These are phyloP conservation scores for Fusarium annulatum DNA, from an alignment of 2,329 filamentous ascomycete genomes.

Conservation along the genomic window DNA sequence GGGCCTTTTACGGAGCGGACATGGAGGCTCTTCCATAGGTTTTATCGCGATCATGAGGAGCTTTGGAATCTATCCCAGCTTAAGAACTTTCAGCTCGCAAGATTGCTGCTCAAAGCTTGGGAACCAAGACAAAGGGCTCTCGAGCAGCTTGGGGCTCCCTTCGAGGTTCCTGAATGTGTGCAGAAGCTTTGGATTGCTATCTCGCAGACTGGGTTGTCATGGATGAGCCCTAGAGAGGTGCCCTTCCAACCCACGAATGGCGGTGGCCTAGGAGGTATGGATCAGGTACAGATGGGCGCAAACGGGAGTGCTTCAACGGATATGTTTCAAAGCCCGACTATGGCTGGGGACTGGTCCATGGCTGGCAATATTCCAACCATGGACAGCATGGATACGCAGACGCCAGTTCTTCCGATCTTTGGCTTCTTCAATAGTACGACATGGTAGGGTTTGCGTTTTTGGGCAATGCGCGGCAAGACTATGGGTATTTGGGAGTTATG, in stretches of 20 bases:
- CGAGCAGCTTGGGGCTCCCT: neutral
- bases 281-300: neutral
- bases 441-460: neutral
- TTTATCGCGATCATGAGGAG: slow-evolving; percentile 1
- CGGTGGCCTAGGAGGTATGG: neutral
- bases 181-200: neutral
- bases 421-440: neutral
- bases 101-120: slow-evolving; percentile 4
- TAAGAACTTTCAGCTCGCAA: neutral
- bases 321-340: neutral
- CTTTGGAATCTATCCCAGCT: slow-evolving; percentile 1
- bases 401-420: slow-evolving; percentile 7
- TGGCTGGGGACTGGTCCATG: neutral
- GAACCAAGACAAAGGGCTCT: neutral
- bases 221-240: neutral
- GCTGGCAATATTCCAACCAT: neutral
- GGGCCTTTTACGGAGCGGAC: slow-evolving; percentile 1
- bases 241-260: neutral
- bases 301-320: neutral
- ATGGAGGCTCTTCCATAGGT: neutral
- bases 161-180: neutral
- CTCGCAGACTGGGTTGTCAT: neutral
- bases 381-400: neutral
- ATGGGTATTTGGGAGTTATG: rapidly evolving
- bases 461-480: too few species aligned